These are phyloP conservation scores for Nematocida homosporus DNA, from an alignment of 371 early-diverging fungal species.

Conservation along the genomic window DNA sequence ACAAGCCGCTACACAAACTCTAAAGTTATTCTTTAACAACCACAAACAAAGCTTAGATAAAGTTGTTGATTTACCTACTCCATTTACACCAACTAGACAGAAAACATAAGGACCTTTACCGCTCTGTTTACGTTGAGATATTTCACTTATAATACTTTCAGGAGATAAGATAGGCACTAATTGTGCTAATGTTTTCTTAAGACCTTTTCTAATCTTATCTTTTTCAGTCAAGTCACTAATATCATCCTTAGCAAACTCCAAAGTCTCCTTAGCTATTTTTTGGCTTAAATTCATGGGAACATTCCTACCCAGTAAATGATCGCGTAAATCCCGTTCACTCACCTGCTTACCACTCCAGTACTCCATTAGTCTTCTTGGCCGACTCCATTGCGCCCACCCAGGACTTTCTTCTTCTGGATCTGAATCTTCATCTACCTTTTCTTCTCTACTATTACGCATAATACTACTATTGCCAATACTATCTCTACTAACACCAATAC, in stretches of 20 bases:
- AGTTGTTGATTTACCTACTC: conserved; percentile 94
- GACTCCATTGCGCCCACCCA: conserved; percentile 12
- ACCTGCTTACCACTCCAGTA: conserved; percentile 59
- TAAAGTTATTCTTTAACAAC: conserved; percentile 83
- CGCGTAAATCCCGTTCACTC: conserved; percentile 54
- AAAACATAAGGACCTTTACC: conserved; percentile 74
- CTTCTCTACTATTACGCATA: conserved; percentile 9
- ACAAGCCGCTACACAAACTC: conserved; percentile 91
- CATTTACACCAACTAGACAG: conserved; percentile 94
- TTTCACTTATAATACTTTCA: conserved; percentile 84
- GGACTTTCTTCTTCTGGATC: conserved; percentile 30
- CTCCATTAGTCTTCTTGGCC: conserved; percentile 34
- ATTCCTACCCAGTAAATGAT: conserved; percentile 65
- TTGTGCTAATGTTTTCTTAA: conserved; percentile 80
- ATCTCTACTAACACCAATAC: too few relatives aligned
- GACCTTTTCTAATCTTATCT: conserved; percentile 74
- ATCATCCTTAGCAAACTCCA: conserved; percentile 49
- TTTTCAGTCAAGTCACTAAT: conserved; percentile 62
- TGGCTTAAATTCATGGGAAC: conserved; percentile 53
- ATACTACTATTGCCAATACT: conserved; percentile 7
- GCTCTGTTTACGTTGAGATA: conserved; percentile 71
- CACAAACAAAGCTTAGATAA: conserved; percentile 92
- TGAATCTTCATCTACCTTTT: conserved; percentile 18
- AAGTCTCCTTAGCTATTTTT: conserved; percentile 57
- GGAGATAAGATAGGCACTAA: conserved; percentile 71